Evolutionary conservation across 768 basidiomycete genomes (phyloP), one percentile per base, ranked within the genome.

Genomic region (Tylopilus cervinicoccineus): DNA sequence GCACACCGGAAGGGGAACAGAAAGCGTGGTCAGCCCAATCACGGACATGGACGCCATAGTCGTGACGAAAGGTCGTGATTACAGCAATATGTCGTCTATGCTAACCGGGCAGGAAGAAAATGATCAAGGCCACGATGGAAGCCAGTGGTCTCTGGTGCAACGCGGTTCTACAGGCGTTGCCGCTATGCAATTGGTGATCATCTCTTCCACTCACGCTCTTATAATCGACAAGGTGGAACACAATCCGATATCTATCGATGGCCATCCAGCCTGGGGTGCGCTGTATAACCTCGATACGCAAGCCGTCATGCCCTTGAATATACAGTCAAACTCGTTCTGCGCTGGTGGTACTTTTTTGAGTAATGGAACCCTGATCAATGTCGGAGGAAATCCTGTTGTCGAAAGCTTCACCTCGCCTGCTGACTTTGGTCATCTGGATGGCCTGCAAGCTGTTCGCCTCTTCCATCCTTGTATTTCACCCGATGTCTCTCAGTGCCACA

Each of bases 191-290:
- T 62, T 90, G 48, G 71, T 72, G 6, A 67, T 90, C 49, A 73
- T 90, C 53, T 90, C 88, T 5, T 59, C 77, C 14, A 79, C 77
- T 9, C 86, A 87, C 55, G 87, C 80, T 14, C 65, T 90, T 53
- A 74, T 92, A 41, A 62, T 92, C 32, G 88, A 92, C 76, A 91
- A 91, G 66, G 88, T 89, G 22, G 88, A 89, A 62, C 87, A 90
- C 65, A 91, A 92, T 59, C 88, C 88, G 27, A 68, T 89, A 42
- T 77, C 79, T 1, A 72, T 89, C 60, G 66, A 77, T 52, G 83
- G 84, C 0, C 88, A 88, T 59, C 88, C 88, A 14, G 87, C 88
- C 12, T 92, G 89, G 88, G 86, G 75, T 0, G 83, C 83, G 8
- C 64, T 92, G 17, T 90, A 84, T 64, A 80, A 88, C 61, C 70